These are phyloP conservation scores for Lachnellula arida DNA, from an alignment of 2,329 filamentous ascomycete species.

Conservation along the genomic window DNA sequence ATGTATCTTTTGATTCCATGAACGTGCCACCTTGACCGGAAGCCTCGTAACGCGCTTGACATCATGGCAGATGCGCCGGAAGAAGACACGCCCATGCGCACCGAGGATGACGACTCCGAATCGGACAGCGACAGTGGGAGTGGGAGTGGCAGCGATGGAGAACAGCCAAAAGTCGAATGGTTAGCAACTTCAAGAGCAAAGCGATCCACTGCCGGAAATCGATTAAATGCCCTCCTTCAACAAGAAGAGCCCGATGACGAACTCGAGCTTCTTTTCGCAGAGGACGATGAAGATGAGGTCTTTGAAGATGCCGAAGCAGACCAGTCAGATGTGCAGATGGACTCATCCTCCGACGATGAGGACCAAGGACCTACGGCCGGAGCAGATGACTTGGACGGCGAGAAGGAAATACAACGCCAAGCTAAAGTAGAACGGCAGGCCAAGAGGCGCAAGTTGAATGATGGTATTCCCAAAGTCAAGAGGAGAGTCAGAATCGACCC, in stretches of 20 bases:
- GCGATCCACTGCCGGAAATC: slow-evolving; percentile 78
- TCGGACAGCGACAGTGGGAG: slow-evolving; percentile 12
- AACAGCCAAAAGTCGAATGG: slow-evolving; percentile 50
- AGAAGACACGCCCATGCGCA: slow-evolving; percentile 19
- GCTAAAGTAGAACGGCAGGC: slow-evolving; percentile 63
- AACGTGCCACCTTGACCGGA: neutral
- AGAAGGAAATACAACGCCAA: slow-evolving; percentile 77
- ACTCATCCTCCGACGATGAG: slow-evolving; percentile 79
- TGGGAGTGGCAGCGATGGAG: slow-evolving; percentile 10
- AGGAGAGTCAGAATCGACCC: slow-evolving; percentile 73
- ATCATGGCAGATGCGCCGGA: slow-evolving; percentile 12
- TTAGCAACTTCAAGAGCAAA: slow-evolving; percentile 69
- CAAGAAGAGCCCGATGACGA: slow-evolving; percentile 60
- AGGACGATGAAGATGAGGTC: slow-evolving; percentile 63
- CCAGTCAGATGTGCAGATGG: slow-evolving; percentile 75
- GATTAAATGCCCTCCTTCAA: slow-evolving; percentile 73
- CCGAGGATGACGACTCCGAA: slow-evolving; percentile 16
- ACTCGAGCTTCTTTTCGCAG: slow-evolving; percentile 70
- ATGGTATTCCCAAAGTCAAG: slow-evolving; percentile 65
- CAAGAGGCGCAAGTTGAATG: slow-evolving; percentile 78
- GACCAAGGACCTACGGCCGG: slow-evolving; percentile 62
- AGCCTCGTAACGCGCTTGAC: neutral
- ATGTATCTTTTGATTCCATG: neutral
- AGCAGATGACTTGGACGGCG: slow-evolving; percentile 68
- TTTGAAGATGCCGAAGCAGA: slow-evolving; percentile 64